These are phyloP conservation scores for Glycine tomentella DNA, from an alignment of 306 rosid species.

Conservation along the genomic window DNA sequence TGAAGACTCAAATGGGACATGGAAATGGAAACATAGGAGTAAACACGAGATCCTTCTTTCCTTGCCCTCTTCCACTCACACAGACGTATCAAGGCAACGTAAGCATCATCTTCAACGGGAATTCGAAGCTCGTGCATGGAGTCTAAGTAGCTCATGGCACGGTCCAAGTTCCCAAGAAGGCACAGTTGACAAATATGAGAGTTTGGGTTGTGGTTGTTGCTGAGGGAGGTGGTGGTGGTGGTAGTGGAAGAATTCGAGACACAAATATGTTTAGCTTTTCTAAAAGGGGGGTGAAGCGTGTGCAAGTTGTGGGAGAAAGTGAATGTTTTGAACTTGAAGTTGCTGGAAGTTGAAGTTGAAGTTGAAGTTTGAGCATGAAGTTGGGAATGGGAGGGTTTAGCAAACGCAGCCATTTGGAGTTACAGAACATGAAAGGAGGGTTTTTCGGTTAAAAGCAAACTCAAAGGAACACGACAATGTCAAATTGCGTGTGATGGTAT, in stretches of 20 bases:
- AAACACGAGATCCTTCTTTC: conserved; percentile 77
- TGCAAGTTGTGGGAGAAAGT: conserved; percentile 46
- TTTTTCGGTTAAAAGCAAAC: conserved; percentile 52
- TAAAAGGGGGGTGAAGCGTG: conserved; percentile 38
- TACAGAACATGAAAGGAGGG: conserved; percentile 53
- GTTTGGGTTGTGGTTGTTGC: conserved; percentile 57
- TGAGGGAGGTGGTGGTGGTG: conserved; percentile 45
- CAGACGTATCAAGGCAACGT: conserved; percentile 65
- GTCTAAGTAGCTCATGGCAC: conserved; percentile 70
- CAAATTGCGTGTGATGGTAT: neutral
- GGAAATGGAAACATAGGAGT: conserved; percentile 53
- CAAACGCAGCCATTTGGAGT: conserved; percentile 72
- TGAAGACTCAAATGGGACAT: conserved; percentile 61
- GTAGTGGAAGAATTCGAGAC: conserved; percentile 53
- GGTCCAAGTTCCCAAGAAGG: conserved; percentile 67
- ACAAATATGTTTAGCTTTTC: conserved; percentile 48
- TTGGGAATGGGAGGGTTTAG: conserved; percentile 60
- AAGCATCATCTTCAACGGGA: conserved; percentile 72
- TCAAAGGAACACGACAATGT: neutral
- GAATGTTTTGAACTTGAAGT: no score
- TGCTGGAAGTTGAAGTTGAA: no score
- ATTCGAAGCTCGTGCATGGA: conserved; percentile 74
- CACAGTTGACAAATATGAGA: conserved; percentile 62
- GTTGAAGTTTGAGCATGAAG: conserved; percentile 40
- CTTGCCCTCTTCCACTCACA: conserved; percentile 84